Percentiles rank a stretch among this genome's conserved stretches.
These are phyloP conservation scores for Apiospora marii DNA, from an alignment of 2,329 filamentous ascomycete species.

Conservation along the genomic window DNA sequence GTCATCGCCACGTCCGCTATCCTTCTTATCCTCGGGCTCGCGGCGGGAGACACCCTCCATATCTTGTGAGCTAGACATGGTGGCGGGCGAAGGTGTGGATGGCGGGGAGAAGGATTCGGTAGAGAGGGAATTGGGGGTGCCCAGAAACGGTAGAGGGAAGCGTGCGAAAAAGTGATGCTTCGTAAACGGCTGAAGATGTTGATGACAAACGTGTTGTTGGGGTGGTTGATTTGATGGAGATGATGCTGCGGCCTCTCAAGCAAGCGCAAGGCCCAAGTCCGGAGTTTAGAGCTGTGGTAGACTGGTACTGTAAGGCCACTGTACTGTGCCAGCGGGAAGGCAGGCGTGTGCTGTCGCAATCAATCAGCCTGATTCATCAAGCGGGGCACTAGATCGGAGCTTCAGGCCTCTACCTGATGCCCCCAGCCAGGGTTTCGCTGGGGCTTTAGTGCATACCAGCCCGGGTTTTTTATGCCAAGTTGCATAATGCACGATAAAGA, in stretches of 20 bases:
- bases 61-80: slow-evolving; percentile 44
- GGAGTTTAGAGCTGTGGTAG: slow-evolving; percentile 22
- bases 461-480: background rate
- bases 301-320: slow-evolving; percentile 22
- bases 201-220: slow-evolving; percentile 19
- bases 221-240: background rate
- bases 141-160: slow-evolving; percentile 2
- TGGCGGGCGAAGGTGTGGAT: slow-evolving; percentile 21
- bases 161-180: slow-evolving; percentile 9
- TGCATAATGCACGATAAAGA: background rate
- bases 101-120: slow-evolving; percentile 9
- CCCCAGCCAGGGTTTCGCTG: background rate
- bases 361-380: slow-evolving; percentile 41
- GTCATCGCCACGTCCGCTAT: slow-evolving; percentile 60
- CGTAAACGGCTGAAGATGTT: slow-evolving; percentile 1
- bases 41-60: slow-evolving; percentile 37
- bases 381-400: slow-evolving; percentile 25
- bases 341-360: slow-evolving; percentile 25
- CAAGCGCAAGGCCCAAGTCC: slow-evolving; percentile 20
- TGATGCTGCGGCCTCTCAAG: slow-evolving; percentile 17
- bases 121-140: background rate
- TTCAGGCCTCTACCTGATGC: background rate
- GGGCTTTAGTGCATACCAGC: background rate
- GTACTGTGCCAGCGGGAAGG: slow-evolving; percentile 3
- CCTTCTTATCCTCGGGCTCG: slow-evolving; percentile 57